Evolutionary conservation across 176 grass and related monocot species (phyloP), one percentile per base, ranked within the genome.

Genomic region (Triticum dicoccoides): DNA sequence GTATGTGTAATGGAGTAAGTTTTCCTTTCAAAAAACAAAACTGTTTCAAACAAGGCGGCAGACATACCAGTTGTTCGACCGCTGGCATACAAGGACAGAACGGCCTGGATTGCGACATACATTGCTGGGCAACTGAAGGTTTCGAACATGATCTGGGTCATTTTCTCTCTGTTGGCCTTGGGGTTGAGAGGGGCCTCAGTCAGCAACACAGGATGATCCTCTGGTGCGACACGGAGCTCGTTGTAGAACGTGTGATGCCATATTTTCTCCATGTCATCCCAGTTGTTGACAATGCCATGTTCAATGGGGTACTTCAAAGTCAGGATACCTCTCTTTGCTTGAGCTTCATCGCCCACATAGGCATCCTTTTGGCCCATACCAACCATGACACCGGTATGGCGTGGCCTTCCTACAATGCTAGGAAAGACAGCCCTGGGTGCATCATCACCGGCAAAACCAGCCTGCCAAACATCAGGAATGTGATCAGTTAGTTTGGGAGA

Each of bases 61-160:
- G 21, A 69, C 81, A 83, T 97, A 97, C 94, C 94, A 45, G 91
- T 97, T 85, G 94, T 97, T 74, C 94, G 87, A 42, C 94, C 94
- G 63, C 94, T 97, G 29, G 94, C 89, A 12, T 97, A 97, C 38
- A 97, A 91, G 34, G 94, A 97, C 41, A 97, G 85, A 80, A 97
- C 94, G 0, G 94, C 91, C 85, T 97, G 94, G 75, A 97, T 97
- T 30, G 94, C 91, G 15, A 96, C 94, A 84, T 97, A 97, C 91
- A 97, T 94, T 58, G 94, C 94, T 0, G 94, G 94, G 32, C 88
- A 90, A 54, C 90, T 78, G 56, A 97, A 97, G 17, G 94, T 94
- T 47, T 97, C 94, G 69, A 97, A 97, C 94, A 97, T 97, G 72
- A 97, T 97, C 71, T 97, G 94, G 49, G 94, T 97, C 94, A 97